These are phyloP conservation scores for Phanerochaete carnosa DNA, from an alignment of 768 basidiomycete species.

Conservation along the genomic window DNA sequence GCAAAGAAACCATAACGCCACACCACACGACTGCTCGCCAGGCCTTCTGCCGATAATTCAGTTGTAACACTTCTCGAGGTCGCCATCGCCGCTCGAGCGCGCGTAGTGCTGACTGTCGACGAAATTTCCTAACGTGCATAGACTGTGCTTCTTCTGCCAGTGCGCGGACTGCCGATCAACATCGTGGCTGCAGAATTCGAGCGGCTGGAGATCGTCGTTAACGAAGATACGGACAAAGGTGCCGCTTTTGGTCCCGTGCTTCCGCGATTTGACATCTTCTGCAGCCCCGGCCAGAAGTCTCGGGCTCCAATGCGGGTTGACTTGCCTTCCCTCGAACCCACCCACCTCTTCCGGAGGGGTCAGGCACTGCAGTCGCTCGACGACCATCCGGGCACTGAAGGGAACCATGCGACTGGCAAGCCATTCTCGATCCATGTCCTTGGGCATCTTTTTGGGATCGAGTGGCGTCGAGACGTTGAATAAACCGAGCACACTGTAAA, in stretches of 20 bases:
- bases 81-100: constrained; percentile 62
- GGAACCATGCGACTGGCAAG: constrained; percentile 60
- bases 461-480: constrained; percentile 24
- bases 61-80: constrained; percentile 57
- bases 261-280: constrained; percentile 16
- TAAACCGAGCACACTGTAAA: constrained; percentile 59
- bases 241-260: constrained; percentile 14
- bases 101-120: constrained; percentile 72
- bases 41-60: not conserved
- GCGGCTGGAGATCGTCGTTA: constrained; percentile 66
- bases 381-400: constrained; percentile 71
- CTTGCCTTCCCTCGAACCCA: not conserved
- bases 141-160: constrained; percentile 34
- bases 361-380: constrained; percentile 61
- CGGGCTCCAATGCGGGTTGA: constrained; percentile 30
- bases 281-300: not conserved
- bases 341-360: not conserved
- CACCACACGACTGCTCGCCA: not conserved
- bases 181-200: constrained; percentile 48
- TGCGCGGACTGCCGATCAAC: constrained; percentile 28
- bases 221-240: constrained; percentile 70
- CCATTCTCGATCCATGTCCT: constrained; percentile 38
- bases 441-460: constrained; percentile 18
- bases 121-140: constrained; percentile 66
- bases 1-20: not conserved